Percentiles rank a stretch among this genome's conserved stretches.
Evolutionary conservation across 352 stramenopile genomes (phyloP).

Genomic region (Pythium angustatum): DNA sequence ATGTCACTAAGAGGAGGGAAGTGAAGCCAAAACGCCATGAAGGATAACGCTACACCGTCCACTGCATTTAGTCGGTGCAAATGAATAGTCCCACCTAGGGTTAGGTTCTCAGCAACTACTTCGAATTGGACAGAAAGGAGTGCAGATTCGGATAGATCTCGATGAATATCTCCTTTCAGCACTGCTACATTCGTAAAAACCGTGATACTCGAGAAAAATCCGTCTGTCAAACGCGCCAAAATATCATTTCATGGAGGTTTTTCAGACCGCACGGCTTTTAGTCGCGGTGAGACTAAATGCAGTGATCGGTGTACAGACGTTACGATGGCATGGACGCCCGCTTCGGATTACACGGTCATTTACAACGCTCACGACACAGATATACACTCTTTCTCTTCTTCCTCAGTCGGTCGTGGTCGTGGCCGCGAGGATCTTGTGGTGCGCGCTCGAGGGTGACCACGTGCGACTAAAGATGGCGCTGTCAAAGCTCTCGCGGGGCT

Average conservation of each 20-base stretch:
- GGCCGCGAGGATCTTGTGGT: slow-evolving; percentile 31
- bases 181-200: too few species aligned
- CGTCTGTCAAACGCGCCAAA: too few species aligned
- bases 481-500: slow-evolving; percentile 28
- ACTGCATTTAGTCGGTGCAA: too few species aligned
- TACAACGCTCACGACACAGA: slow-evolving; percentile 1
- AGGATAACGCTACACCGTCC: too few species aligned
- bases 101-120: too few species aligned
- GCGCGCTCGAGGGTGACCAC: slow-evolving; percentile 30
- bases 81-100: too few species aligned
- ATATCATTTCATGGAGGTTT: background rate
- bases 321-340: too few species aligned
- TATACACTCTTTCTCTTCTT: background rate
- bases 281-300: background rate
- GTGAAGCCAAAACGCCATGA: too few species aligned
- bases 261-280: background rate
- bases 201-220: too few species aligned
- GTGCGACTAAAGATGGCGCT: slow-evolving; percentile 31
- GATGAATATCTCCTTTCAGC: too few species aligned
- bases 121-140: too few species aligned
- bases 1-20: slow-evolving; percentile 15
- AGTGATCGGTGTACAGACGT: background rate
- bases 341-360: background rate
- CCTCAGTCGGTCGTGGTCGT: slow-evolving; percentile 22
- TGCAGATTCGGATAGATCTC: too few species aligned